Evolutionary conservation across 352 stramenopile species (phyloP).

Genomic region (Globisporangium cylindrosporum): DNA sequence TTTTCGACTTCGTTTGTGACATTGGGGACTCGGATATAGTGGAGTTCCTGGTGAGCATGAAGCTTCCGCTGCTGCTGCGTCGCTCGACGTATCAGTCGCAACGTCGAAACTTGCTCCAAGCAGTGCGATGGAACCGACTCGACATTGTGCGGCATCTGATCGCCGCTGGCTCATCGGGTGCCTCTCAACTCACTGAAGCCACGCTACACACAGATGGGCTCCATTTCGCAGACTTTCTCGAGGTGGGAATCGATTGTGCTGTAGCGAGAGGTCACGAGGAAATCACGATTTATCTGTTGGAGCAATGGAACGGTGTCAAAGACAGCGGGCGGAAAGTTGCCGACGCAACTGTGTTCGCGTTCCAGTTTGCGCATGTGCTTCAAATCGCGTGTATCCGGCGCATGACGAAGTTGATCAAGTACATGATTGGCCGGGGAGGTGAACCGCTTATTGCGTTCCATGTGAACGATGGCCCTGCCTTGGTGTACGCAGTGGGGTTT

Average conservation of each 20-base stretch:
- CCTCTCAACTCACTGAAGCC: slow-evolving; percentile 1
- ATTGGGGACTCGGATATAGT: slow-evolving; percentile 27
- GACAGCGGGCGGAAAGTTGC: slow-evolving; percentile 27
- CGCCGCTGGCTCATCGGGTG: not conserved
- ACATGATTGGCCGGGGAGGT: slow-evolving; percentile 53
- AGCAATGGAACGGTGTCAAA: slow-evolving; percentile 45
- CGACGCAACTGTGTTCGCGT: slow-evolving; percentile 49
- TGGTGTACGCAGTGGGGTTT: slow-evolving; percentile 67
- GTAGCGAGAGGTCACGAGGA: slow-evolving; percentile 58
- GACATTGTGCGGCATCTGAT: slow-evolving; percentile 47
- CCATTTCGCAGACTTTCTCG: slow-evolving; percentile 60
- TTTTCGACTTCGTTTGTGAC: slow-evolving; percentile 42
- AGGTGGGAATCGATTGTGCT: slow-evolving; percentile 51
- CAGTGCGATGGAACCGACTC: slow-evolving; percentile 57
- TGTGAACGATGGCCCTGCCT: slow-evolving; percentile 52
- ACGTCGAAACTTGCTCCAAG: slow-evolving; percentile 53
- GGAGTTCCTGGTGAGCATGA: slow-evolving; percentile 29
- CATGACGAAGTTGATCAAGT: slow-evolving; percentile 34
- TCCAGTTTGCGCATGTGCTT: slow-evolving; percentile 65
- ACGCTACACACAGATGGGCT: slow-evolving; percentile 19
- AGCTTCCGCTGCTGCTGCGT: slow-evolving; percentile 29
- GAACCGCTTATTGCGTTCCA: slow-evolving; percentile 57
- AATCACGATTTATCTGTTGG: slow-evolving; percentile 55
- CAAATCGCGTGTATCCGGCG: slow-evolving; percentile 61
- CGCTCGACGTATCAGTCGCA: slow-evolving; percentile 39